These are phyloP conservation scores for Tilletia caries DNA, from an alignment of 1,284 basidiomycete species.

Conservation along the genomic window DNA sequence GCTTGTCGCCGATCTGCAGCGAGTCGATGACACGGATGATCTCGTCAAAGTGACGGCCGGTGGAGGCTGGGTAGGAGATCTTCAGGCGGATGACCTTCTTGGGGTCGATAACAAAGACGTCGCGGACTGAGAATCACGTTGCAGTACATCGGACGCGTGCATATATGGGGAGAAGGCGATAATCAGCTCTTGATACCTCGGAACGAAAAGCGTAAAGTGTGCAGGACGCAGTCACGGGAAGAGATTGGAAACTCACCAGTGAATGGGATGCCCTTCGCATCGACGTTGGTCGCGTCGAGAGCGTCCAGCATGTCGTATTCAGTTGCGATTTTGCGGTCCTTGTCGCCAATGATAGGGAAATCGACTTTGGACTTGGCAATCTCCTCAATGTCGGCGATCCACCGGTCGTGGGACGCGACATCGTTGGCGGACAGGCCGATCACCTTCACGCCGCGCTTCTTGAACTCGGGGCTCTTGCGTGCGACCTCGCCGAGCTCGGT, in stretches of 20 bases:
- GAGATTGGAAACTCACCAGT: conserved; percentile 78
- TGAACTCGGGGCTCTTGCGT: conserved; percentile 78
- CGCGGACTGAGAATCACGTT: conserved; percentile 25
- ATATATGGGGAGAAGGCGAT: no score
- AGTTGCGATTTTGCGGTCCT: conserved; percentile 69
- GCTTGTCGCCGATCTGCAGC: conserved; percentile 88
- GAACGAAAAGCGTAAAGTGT: no score
- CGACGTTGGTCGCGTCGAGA: conserved; percentile 89
- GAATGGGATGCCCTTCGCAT: conserved; percentile 71
- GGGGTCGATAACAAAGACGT: conserved; percentile 53
- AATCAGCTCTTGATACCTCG: no score
- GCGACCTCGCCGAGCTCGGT: conserved; percentile 97
- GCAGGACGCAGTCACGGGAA: no score
- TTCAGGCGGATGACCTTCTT: conserved; percentile 65
- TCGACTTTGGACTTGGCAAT: conserved; percentile 70
- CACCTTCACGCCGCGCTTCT: conserved; percentile 78
- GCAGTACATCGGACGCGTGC: neutral
- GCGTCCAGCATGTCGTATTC: conserved; percentile 91
- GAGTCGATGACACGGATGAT: conserved; percentile 79
- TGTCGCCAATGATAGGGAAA: conserved; percentile 95
- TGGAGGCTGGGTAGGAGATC: conserved; percentile 67
- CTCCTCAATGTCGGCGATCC: conserved; percentile 82
- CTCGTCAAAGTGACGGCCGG: conserved; percentile 67
- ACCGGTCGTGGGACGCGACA: conserved; percentile 72
- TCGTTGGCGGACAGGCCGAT: conserved; percentile 82